Percentiles rank a stretch among this genome's conserved stretches.
Conservation (phyloP, 179 eudicot genomes). For the Beta macrorhiza region DNA sequence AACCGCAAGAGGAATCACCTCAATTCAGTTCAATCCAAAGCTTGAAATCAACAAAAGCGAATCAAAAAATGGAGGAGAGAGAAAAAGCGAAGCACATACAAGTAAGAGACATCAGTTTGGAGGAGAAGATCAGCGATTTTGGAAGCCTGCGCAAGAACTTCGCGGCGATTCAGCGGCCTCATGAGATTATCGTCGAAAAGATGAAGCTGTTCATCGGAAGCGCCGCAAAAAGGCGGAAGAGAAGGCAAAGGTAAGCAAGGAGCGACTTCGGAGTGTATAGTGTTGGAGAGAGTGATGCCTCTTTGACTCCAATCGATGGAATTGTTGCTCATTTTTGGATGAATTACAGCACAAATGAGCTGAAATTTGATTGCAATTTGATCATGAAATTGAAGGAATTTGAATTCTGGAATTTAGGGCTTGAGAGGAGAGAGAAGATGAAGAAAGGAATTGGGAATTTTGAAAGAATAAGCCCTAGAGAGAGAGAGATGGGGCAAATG, state of each 20-base stretch:
- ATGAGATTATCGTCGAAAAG: constrained; percentile 49
- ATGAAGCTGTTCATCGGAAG: constrained; percentile 62
- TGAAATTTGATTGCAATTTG: constrained; percentile 1
- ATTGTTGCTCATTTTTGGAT: constrained; percentile 28
- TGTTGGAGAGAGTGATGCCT: constrained; percentile 76
- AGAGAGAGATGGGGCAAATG: constrained; percentile 42
- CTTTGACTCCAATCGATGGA: constrained; percentile 41
- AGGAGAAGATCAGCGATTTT: constrained; percentile 74
- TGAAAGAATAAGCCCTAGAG: constrained; percentile 47
- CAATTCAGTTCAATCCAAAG: background rate
- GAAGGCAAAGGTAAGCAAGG: constrained; percentile 90
- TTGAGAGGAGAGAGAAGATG: constrained; percentile 11
- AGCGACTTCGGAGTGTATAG: constrained; percentile 84
- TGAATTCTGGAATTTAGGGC: constrained; percentile 23
- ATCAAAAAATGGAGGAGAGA: background rate
- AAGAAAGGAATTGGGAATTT: constrained; percentile 20
- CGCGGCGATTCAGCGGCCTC: constrained; percentile 47
- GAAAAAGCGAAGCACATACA: constrained; percentile 46
- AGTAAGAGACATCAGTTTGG: constrained; percentile 71
- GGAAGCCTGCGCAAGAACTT: constrained; percentile 54
- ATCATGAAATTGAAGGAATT: constrained; percentile 21
- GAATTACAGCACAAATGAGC: background rate
- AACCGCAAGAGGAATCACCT: background rate
- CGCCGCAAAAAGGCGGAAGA: constrained; percentile 84
- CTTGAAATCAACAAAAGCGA: background rate